Conservation (phyloP, 78 protist species). For the Dictyostelium brefeldianum region DNA sequence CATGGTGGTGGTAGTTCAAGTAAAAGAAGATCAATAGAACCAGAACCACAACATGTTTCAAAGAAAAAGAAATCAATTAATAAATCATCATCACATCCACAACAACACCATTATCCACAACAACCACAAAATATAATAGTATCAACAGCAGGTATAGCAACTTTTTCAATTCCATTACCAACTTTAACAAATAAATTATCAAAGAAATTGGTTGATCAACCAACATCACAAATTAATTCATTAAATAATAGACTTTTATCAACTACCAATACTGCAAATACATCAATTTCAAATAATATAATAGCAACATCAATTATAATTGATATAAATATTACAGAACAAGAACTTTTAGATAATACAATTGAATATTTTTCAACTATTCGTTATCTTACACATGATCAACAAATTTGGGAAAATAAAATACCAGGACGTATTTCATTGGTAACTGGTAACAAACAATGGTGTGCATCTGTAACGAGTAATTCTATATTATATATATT, state of each 20-base stretch:
- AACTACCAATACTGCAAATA: neutral
- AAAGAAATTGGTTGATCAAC: constrained; percentile 1
- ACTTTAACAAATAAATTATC: neutral
- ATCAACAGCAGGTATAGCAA: neutral
- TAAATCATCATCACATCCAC: neutral
- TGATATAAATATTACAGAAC: constrained; percentile 45
- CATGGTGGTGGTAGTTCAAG: neutral
- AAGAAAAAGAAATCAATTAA: constrained; percentile 12
- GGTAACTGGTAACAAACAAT: constrained; percentile 46
- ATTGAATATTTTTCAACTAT: constrained; percentile 49
- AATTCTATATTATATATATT: constrained; percentile 42
- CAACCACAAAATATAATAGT: neutral
- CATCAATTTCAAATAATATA: neutral
- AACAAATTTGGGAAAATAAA: constrained; percentile 49
- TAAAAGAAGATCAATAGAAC: neutral
- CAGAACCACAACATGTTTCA: neutral
- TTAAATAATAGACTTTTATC: neutral
- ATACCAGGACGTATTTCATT: constrained; percentile 40
- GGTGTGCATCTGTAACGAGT: constrained; percentile 52
- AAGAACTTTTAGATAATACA: constrained; percentile 35
- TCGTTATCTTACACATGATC: neutral
- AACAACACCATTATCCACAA: neutral
- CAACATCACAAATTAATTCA: neutral
- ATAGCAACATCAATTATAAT: constrained; percentile 3
- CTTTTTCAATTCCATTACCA: constrained; percentile 15